These are phyloP conservation scores for Pseudevernia furfuracea DNA, from an alignment of 495 filamentous ascomycete genomes.

Conservation along the genomic window DNA sequence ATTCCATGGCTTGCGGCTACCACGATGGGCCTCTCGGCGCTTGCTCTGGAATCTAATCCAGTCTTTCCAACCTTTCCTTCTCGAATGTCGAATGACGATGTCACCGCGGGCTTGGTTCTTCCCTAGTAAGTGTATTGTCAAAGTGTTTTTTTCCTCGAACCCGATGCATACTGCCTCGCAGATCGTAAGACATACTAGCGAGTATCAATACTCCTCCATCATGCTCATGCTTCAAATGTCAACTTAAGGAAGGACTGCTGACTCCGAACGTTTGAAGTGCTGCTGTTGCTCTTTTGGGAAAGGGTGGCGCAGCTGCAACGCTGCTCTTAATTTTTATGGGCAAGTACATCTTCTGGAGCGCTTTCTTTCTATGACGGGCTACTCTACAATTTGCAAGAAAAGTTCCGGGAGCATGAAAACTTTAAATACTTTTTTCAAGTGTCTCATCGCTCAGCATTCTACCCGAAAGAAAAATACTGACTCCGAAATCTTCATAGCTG, in stretches of 20 bases:
- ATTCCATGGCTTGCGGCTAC: constrained; percentile 91
- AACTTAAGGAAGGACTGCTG: background rate
- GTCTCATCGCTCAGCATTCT: background rate
- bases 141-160: background rate
- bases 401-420: background rate
- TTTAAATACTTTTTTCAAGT: background rate
- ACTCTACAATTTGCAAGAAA: background rate
- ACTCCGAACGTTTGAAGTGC: constrained; percentile 34
- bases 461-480: background rate
- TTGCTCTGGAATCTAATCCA: constrained; percentile 71
- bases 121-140: constrained; percentile 43
- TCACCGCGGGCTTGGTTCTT: constrained; percentile 79
- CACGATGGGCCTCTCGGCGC: constrained; percentile 85
- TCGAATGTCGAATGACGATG: constrained; percentile 66
- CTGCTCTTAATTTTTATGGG: constrained; percentile 62
- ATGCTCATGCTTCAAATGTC: background rate
- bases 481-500: constrained; percentile 63
- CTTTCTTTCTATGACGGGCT: background rate
- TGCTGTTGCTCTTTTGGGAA: constrained; percentile 80
- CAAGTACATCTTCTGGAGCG: background rate
- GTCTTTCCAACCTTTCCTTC: constrained; percentile 64
- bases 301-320: constrained; percentile 76
- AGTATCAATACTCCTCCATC: background rate
- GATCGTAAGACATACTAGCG: background rate
- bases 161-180: background rate